These are phyloP conservation scores for Balansia obtecta DNA, from an alignment of 2,329 filamentous ascomycete genomes.

Conservation along the genomic window DNA sequence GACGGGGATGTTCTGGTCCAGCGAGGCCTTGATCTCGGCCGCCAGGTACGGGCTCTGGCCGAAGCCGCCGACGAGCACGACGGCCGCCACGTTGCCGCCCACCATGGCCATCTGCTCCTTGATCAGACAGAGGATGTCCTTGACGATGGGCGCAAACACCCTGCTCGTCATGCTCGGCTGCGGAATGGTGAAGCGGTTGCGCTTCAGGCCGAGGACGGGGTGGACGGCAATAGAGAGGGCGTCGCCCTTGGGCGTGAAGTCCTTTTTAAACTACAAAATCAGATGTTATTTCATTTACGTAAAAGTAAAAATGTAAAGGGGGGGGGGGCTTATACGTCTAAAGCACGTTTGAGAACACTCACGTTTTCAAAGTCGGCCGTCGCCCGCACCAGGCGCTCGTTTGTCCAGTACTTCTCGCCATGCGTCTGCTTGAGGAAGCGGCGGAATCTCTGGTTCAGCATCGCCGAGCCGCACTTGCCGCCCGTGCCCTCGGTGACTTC, in stretches of 20 bases:
- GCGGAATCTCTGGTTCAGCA: conserved; percentile 35
- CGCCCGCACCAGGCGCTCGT: conserved; percentile 27
- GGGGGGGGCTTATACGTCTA: no score
- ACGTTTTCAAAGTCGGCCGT: conserved; percentile 30
- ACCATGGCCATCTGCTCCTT: conserved; percentile 27
- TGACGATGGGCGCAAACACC: conserved; percentile 31
- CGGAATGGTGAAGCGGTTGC: conserved; percentile 20
- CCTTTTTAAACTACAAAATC: conserved; percentile 24
- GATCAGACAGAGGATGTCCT: conserved; percentile 28
- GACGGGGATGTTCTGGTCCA: conserved; percentile 25
- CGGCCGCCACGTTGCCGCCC: conserved; percentile 21
- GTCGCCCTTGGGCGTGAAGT: conserved; percentile 23
- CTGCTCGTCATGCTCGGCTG: conserved; percentile 52
- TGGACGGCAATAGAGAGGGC: conserved; percentile 23
- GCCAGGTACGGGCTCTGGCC: conserved; percentile 33
- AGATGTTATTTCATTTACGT: no score
- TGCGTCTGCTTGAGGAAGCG: conserved; percentile 30
- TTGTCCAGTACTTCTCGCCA: conserved; percentile 29
- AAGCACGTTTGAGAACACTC: conserved; percentile 15
- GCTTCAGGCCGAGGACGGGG: conserved; percentile 19
- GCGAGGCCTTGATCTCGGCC: conserved; percentile 23
- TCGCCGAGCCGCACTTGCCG: conserved; percentile 35
- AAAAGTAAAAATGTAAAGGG: no score
- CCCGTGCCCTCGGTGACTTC: conserved; percentile 37
- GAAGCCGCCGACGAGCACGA: conserved; percentile 37